phyloP scores from a whole-genome alignment of 768 basidiomycete species.

The Kwoniella dejecticola region DNA sequence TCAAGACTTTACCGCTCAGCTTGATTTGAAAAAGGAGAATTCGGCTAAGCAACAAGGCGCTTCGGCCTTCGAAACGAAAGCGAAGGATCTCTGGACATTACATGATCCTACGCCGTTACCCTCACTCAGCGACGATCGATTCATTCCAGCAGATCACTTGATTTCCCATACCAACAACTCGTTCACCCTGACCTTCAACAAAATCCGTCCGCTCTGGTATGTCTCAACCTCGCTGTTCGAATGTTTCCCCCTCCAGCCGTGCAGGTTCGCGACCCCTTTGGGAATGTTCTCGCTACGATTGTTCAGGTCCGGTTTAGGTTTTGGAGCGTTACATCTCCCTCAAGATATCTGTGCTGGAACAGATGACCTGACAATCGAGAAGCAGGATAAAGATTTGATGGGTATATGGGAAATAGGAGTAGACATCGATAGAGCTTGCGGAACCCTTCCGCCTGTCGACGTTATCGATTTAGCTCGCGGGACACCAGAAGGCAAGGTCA shows the following conservation, averaged over 20 bases:
- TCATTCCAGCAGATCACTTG: neutral
- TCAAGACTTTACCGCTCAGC: neutral
- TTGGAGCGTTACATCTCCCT: slow-evolving; percentile 32
- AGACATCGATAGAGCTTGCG: neutral
- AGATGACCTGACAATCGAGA: slow-evolving; percentile 24
- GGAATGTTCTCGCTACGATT: slow-evolving; percentile 37
- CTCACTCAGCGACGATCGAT: neutral
- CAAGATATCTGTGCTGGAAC: slow-evolving; percentile 45
- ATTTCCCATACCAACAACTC: neutral
- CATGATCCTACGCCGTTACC: neutral
- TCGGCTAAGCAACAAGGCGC: no score
- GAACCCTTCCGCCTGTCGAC: neutral
- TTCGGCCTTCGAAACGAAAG: neutral
- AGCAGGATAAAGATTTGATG: neutral
- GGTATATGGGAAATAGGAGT: slow-evolving; percentile 21
- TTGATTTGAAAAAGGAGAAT: neutral
- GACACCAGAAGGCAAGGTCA: neutral
- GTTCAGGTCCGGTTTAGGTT: slow-evolving; percentile 38
- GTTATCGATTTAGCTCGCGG: neutral
- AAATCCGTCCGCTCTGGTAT: slow-evolving; percentile 31
- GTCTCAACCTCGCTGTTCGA: slow-evolving; percentile 40
- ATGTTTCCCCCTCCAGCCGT: slow-evolving; percentile 40
- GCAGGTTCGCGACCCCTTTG: slow-evolving; percentile 38
- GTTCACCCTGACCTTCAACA: neutral
- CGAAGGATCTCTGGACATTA: neutral